Evolutionary conservation across 1,139 yeast species (phyloP), one percentile per base, ranked within the genome.

Genomic region (Zygosaccharomyces sapae): DNA sequence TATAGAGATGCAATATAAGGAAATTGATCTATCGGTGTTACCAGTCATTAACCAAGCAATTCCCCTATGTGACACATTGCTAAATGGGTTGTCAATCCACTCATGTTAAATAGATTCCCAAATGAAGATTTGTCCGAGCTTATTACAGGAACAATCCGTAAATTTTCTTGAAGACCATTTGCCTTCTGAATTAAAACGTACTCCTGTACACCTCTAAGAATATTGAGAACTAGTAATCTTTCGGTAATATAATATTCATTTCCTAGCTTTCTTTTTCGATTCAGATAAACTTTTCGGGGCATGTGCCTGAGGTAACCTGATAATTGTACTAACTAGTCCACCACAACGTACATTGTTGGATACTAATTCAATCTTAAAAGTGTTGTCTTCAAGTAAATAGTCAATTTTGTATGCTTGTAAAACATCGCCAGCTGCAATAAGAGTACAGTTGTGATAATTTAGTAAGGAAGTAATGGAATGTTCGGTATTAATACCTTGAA

Each of bases 351-450:
- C 18, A 3, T 41, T 31, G 35, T 54, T 54, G 6, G 65, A 60
- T 2, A 45, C 37, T 6, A 35, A 13, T n/a, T 33, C 35, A 1
- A 63, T 44, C 5, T 41, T 50, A 39, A 63, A 63, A 2, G 53
- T 42, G 36, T 61, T 53, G 27, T 59, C 63, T 38, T 61, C 58
- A 4, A 59, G 57, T 13, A 55, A 53, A 46, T 61, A 63, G 19
- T 53, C 56, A n/a, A 63, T 38, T 38, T 54, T 49, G 41, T 49
- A 57, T 4, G 57, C 46, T 33, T 59, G 56, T 2, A 59, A 16
- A 9, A 33, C 31, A 9, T 58, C 62, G 1, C 67, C 66, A 29
- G 48, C 46, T 1, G 49, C 59, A 13, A 62, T 33, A 33, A 63
- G 46, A 3, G 44, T 39, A 19, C 55, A 47, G 19, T 50, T 44